Evolutionary conservation across 2,329 filamentous ascomycete species (phyloP).

Genomic region (Cercospora zeina): DNA sequence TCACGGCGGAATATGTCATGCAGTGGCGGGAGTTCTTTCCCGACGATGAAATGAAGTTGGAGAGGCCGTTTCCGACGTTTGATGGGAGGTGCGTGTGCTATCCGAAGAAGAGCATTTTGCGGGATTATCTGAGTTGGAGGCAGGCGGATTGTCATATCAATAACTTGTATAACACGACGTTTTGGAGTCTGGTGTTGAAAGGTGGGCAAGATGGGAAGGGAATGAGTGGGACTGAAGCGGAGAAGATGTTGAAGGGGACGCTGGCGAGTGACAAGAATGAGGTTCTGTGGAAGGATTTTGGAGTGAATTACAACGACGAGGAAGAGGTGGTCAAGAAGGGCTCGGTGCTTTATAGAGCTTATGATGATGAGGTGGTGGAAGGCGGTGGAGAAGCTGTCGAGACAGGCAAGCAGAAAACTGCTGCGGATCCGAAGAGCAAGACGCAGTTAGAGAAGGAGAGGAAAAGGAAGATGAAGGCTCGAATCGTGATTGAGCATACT

Average conservation of each 20-base stretch:
- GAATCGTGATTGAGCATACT: constrained; percentile 77
- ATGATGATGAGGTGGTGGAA: constrained; percentile 39
- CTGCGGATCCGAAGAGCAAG: constrained; percentile 47
- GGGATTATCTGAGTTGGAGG: constrained; percentile 96
- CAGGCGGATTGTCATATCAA: constrained; percentile 99
- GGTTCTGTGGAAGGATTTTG: constrained; percentile 83
- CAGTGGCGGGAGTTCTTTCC: constrained; percentile 77
- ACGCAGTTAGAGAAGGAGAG: constrained; percentile 80
- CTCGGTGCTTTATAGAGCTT: constrained; percentile 73
- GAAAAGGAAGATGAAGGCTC: constrained; percentile 77
- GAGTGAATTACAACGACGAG: constrained; percentile 98
- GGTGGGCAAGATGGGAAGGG: constrained; percentile 53
- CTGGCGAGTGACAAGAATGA: constrained; percentile 90
- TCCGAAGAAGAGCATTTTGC: constrained; percentile 74
- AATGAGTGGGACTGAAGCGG: constrained; percentile 74
- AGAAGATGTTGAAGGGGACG: constrained; percentile 78
- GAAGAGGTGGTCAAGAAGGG: constrained; percentile 90
- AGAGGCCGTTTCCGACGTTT: constrained; percentile 79
- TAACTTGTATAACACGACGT: constrained; percentile 96
- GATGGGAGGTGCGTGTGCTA: constrained; percentile 91
- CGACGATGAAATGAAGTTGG: constrained; percentile 53
- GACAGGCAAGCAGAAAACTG: background rate
- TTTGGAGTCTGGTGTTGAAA: constrained; percentile 82
- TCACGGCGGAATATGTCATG: constrained; percentile 86
- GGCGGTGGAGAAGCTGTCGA: background rate